Evolutionary conservation across 73 alveolate genomes (phyloP).

Genomic region (Paraurostyla sp.): DNA sequence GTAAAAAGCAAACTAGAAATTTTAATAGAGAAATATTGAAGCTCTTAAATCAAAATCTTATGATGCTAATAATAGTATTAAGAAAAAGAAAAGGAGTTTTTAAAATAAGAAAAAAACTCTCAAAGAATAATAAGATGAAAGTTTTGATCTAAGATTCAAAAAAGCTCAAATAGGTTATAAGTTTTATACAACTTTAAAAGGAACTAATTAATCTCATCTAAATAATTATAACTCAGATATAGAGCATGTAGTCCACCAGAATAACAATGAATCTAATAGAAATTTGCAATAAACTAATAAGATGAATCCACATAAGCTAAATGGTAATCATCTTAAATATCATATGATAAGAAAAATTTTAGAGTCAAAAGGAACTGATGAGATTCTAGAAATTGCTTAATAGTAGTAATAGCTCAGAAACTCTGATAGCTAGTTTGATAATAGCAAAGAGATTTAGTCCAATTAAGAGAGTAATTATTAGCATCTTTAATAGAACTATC

Average conservation of each 20-base stretch:
- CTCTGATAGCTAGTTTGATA: background rate
- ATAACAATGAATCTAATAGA: background rate
- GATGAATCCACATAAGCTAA: background rate
- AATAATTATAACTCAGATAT: background rate
- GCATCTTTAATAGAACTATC: too few species aligned
- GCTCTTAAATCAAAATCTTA: too few species aligned
- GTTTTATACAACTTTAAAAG: conserved; percentile 16
- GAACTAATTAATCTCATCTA: too few species aligned
- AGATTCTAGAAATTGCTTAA: background rate
- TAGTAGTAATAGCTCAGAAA: background rate
- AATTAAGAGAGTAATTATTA: too few species aligned
- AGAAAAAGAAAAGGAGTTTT: too few species aligned
- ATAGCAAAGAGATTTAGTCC: too few species aligned
- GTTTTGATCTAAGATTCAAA: conserved; percentile 2
- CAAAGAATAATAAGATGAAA: background rate
- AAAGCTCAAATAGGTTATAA: conserved; percentile 33
- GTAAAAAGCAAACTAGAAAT: too few species aligned
- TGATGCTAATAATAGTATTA: too few species aligned
- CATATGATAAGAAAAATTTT: conserved; percentile 30
- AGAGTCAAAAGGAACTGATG: conserved; percentile 19
- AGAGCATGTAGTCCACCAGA: conserved; percentile 1
- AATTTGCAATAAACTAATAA: too few species aligned
- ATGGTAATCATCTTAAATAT: conserved; percentile 28
- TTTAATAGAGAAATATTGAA: too few species aligned
- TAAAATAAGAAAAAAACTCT: conserved; percentile 5